Evolutionary conservation across 2,329 filamentous ascomycete genomes (phyloP).

Genomic region (Fusarium nygamai): DNA sequence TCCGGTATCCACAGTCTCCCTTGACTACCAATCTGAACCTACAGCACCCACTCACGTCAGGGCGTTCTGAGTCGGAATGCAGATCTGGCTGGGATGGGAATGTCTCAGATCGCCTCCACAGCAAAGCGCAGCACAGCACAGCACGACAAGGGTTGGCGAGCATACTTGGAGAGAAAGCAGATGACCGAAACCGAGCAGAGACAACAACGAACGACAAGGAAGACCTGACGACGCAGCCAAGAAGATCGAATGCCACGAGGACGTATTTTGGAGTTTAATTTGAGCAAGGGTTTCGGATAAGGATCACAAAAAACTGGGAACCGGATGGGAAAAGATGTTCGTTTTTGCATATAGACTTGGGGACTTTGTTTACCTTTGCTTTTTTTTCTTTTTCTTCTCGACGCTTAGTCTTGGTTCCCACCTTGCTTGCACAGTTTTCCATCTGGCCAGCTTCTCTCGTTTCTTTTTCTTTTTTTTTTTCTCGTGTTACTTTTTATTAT

Average conservation of each 20-base stretch:
- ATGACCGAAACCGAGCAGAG: constrained; percentile 14
- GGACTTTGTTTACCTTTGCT: constrained; percentile 20
- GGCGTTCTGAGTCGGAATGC: constrained; percentile 43
- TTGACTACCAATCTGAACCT: constrained; percentile 11
- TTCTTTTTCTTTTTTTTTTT: constrained; percentile 27
- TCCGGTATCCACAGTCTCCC: constrained; percentile 12
- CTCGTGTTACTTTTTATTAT: constrained; percentile 21
- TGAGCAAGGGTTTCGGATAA: constrained; percentile 33
- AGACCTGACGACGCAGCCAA: not conserved
- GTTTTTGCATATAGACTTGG: constrained; percentile 46
- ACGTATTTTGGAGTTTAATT: constrained; percentile 28
- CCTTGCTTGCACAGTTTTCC: constrained; percentile 31
- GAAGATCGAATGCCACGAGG: constrained; percentile 23
- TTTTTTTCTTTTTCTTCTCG: constrained; percentile 14
- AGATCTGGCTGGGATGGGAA: constrained; percentile 42
- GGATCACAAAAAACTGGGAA: constrained; percentile 44
- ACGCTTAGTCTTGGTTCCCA: constrained; percentile 16
- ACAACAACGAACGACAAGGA: constrained; percentile 2
- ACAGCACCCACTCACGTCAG: constrained; percentile 31
- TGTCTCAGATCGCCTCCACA: constrained; percentile 45
- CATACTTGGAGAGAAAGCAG: constrained; percentile 3
- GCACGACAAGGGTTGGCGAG: constrained; percentile 22
- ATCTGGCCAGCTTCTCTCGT: constrained; percentile 28
- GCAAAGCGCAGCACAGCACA: not conserved
- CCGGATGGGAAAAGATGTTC: constrained; percentile 41